Base-by-base conservation (phyloP, 2,329 filamentous ascomycete species). In the Aspergillus proliferans region DNA sequence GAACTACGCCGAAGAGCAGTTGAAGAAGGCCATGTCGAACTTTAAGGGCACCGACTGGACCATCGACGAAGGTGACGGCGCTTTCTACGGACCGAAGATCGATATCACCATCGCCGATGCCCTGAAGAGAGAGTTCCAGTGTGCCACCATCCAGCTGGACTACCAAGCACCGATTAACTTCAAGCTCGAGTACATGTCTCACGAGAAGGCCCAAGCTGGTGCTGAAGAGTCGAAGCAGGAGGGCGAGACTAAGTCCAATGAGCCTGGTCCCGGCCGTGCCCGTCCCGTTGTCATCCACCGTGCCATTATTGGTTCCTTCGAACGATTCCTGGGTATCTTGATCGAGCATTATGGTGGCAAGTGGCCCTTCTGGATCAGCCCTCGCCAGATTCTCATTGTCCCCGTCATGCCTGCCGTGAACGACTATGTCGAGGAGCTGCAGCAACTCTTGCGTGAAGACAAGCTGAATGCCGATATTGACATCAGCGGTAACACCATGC, bases 11-110 rank as follows among this genome's bases (percentile, higher is more conserved):
- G 93, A 98, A 71, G 78, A 76, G 14, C 88, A 87, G 67, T 78
- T 98, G 45, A 85, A 84, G 63, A 78, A 84, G 52, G 88, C 91
- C 15, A 78, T 98, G 44, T 81, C 93, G 56, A 79, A 84, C 54
- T 97, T 96, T 69, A 79, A 82, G 49, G 72, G 85, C 52, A 79
- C 83, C 30, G 76, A 83, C 55, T 98, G 93, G 93, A 86, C 88
- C 68, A 77, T 95, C 46, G 95, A 97, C 71, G 86, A 89, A 52
- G 93, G 92, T 49, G 93, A 98, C 61, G 93, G 93, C 65, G 93
- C 93, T 47, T 98, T 97, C 74, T 98, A 98, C 69, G 93, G 93
- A 1, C 93, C 93, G 46, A 98, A 98, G 81, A 95, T 97, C 60
- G 93, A 98, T 62, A 93, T 98, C 64, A 94, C 88, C 53, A 91